Evolutionary conservation across 139 green algal species (phyloP).

Genomic region (Auxenochlorella protothecoides): DNA sequence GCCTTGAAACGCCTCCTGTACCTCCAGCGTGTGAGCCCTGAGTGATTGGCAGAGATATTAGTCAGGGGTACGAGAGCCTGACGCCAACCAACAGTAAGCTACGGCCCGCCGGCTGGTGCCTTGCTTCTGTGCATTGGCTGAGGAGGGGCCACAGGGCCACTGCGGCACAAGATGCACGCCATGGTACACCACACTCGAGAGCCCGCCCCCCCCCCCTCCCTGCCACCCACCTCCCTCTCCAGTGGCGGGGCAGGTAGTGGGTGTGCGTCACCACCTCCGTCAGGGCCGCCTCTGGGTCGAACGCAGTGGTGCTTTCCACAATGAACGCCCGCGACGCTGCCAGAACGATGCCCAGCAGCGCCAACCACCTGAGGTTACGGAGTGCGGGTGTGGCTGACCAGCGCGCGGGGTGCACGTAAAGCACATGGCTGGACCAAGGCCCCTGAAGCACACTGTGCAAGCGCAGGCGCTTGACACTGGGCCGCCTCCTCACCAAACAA

Average conservation of each 20-base stretch:
- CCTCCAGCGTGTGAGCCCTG: conserved; percentile 64
- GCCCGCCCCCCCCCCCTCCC: background rate
- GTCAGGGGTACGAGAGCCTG: no score
- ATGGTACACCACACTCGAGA: background rate
- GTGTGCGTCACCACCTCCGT: conserved; percentile 74
- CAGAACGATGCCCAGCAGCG: conserved; percentile 60
- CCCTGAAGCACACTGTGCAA: no score
- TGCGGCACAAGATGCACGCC: background rate
- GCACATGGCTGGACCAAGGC: no score
- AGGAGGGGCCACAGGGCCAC: background rate
- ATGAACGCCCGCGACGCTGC: conserved; percentile 48
- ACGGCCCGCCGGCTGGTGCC: no score
- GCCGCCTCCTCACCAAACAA: conserved; percentile 51
- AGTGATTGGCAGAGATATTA: background rate
- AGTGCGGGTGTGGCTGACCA: background rate
- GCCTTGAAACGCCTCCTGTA: conserved; percentile 64
- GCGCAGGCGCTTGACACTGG: background rate
- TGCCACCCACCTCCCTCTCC: conserved; percentile 33
- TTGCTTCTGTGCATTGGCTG: background rate
- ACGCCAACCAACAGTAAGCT: no score
- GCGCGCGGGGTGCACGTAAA: background rate
- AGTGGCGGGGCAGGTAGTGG: conserved; percentile 79
- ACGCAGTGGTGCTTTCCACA: conserved; percentile 37
- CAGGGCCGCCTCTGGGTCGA: conserved; percentile 78
- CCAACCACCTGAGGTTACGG: conserved; percentile 46